Conservation (phyloP, 192 early-diverging fungal genomes). For the Entophlyctis luteolus region DNA sequence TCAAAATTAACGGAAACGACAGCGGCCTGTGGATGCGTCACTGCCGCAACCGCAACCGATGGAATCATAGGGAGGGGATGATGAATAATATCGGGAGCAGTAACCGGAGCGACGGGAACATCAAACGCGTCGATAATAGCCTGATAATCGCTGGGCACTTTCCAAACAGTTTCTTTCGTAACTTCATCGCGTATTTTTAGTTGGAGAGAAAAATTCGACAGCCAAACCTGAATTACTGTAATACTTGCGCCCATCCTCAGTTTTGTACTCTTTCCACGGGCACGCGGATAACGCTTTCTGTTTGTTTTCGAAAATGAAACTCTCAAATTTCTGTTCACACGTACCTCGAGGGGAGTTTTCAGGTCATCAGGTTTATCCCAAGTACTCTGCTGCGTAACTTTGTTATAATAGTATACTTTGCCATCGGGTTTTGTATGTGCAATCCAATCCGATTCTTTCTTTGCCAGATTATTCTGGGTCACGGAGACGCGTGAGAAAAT, state of each 20-base stretch:
- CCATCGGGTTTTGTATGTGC: slow-evolving; percentile 78
- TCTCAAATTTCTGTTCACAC: slow-evolving; percentile 17
- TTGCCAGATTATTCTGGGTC: too few relatives aligned
- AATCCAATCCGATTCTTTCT: slow-evolving; percentile 55
- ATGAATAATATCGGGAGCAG: neutral
- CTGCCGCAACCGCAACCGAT: neutral
- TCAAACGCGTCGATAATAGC: slow-evolving; percentile 29
- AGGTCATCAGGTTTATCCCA: slow-evolving; percentile 96
- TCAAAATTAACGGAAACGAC: slow-evolving; percentile 52
- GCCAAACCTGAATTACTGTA: slow-evolving; percentile 66
- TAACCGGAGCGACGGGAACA: neutral
- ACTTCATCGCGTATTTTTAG: neutral
- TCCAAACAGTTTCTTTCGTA: slow-evolving; percentile 80
- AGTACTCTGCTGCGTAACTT: slow-evolving; percentile 65
- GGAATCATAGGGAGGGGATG: neutral
- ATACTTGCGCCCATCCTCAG: slow-evolving; percentile 73
- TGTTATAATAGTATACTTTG: slow-evolving; percentile 82
- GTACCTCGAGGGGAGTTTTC: slow-evolving; percentile 68
- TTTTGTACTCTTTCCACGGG: slow-evolving; percentile 83
- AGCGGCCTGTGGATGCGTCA: neutral
- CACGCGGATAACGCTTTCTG: slow-evolving; percentile 55
- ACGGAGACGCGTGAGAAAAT: neutral
- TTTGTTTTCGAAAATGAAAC: neutral
- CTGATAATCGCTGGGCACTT: slow-evolving; percentile 73
- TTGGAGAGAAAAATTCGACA: neutral